Base-by-base conservation (phyloP, 2,329 filamentous ascomycete genomes). In the Botrytis deweyae region DNA sequence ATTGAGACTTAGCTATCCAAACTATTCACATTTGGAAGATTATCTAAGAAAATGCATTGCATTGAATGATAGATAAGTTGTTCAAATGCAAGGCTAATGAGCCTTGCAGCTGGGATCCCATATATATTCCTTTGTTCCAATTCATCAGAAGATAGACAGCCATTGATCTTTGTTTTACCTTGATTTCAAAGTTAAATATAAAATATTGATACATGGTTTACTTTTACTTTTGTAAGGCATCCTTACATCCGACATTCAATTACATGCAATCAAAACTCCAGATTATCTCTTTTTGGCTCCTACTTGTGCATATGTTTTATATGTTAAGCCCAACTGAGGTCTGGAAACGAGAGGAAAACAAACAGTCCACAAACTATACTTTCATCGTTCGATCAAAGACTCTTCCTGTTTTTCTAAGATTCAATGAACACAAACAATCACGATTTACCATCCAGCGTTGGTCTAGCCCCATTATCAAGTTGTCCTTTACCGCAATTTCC, bases 361-460 rank as follows among this genome's bases (percentile, higher is more conserved):
- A 6, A 7, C 1, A n/a, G n/a, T 7, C 22, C 49, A n/a, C n/a
- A n/a, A n/a, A 14, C 1, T n/a, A 14, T 14, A 14, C 49, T 0
- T 5, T 3, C 14, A 6, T 14, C 25, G 4, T 3, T 52, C 49
- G 12, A n/a, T n/a, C 49, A 52, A 52, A 10, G 4, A 52, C n/a
- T 4, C 6, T n/a, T 52, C 5, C 4, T 20, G 6, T 20, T 16
- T 29, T 58, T 3, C n/a, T 18, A 10, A 7, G 0, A 52, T 33
- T 33, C 16, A 58, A 33, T 33, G 16, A 1, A 9, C 1, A 33
- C 55, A 9, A 9, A 33, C 3, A 58, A 58, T 58, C 16, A 33
- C 16, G 9, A 0, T 20, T 33, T 18, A 58, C 55, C 55, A 58
- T 58, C 55, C 29, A 58, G 14, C n/a, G 3, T 29, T 4, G 55